These are phyloP conservation scores for Aspergillus mulundensis DNA, from an alignment of 495 filamentous ascomycete genomes.

Conservation along the genomic window DNA sequence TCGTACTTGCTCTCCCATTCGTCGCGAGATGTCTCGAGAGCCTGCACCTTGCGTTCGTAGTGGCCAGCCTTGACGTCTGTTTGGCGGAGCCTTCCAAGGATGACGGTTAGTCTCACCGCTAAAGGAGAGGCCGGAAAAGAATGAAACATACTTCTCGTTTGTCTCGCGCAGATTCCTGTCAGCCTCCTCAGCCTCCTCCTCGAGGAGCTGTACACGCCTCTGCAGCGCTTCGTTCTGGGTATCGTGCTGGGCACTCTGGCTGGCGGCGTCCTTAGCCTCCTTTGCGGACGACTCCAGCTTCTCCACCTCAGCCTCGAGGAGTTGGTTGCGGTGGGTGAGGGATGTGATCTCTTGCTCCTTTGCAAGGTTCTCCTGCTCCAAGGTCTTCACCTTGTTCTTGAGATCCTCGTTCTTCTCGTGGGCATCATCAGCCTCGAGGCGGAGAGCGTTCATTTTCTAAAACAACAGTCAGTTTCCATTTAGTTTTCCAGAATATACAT, in stretches of 20 bases:
- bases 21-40: constrained; percentile 82
- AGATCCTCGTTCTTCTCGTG: constrained; percentile 78
- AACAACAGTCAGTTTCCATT: constrained; percentile 17
- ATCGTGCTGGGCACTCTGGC: constrained; percentile 67
- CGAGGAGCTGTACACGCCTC: constrained; percentile 87
- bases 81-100: constrained; percentile 75
- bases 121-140: not conserved
- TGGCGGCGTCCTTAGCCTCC: constrained; percentile 73
- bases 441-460: constrained; percentile 91
- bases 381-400: constrained; percentile 73
- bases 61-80: constrained; percentile 99
- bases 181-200: constrained; percentile 94
- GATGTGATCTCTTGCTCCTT: constrained; percentile 99
- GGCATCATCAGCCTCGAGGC: constrained; percentile 83
- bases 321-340: constrained; percentile 81
- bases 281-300: constrained; percentile 75
- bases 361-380: constrained; percentile 90
- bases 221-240: constrained; percentile 84
- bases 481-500: not conserved
- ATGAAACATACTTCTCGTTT: constrained; percentile 84
- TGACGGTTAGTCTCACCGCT: constrained; percentile 17
- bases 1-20: constrained; percentile 96
- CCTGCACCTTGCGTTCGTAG: constrained; percentile 98
- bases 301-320: constrained; percentile 87
- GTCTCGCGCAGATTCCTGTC: constrained; percentile 93